Percentiles rank a stretch among this genome's conserved stretches.
These are phyloP conservation scores for Diplodia seriata DNA, from an alignment of 2,329 filamentous ascomycete species.

Conservation along the genomic window DNA sequence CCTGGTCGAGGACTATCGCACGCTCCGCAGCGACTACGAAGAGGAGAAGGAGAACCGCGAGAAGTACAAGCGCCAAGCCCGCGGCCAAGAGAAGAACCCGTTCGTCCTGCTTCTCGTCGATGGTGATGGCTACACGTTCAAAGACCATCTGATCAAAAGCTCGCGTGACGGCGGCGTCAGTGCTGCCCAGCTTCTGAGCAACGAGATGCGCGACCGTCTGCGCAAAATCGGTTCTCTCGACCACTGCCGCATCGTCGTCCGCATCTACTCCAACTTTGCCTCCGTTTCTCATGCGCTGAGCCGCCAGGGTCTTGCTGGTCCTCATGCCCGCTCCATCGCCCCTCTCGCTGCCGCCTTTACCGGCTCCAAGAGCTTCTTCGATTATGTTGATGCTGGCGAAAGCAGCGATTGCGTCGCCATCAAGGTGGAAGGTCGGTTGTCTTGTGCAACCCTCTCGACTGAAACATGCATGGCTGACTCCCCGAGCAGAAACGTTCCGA, in stretches of 20 bases:
- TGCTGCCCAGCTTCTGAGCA: conserved; percentile 62
- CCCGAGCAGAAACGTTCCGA: conserved; percentile 47
- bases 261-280: conserved; percentile 63
- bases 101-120: conserved; percentile 69
- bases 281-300: conserved; percentile 60
- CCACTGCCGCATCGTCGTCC: conserved; percentile 62
- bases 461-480: neutral
- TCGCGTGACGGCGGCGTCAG: conserved; percentile 62
- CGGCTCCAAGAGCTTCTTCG: conserved; percentile 63
- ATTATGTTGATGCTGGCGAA: conserved; percentile 68
- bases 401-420: conserved; percentile 63
- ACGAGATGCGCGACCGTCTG: conserved; percentile 54
- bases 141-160: conserved; percentile 56
- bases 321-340: conserved; percentile 63
- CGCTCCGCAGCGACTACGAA: conserved; percentile 32
- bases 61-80: conserved; percentile 33
- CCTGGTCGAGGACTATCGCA: conserved; percentile 30
- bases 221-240: conserved; percentile 53
- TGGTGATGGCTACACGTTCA: conserved; percentile 66
- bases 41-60: conserved; percentile 34
- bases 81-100: conserved; percentile 57
- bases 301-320: conserved; percentile 57
- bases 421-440: conserved; percentile 61
- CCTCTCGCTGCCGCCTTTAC: conserved; percentile 65
- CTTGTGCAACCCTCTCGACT: neutral